These are phyloP conservation scores for Davidsoniella virescens DNA, from an alignment of 2,329 filamentous ascomycete species.

Conservation along the genomic window DNA sequence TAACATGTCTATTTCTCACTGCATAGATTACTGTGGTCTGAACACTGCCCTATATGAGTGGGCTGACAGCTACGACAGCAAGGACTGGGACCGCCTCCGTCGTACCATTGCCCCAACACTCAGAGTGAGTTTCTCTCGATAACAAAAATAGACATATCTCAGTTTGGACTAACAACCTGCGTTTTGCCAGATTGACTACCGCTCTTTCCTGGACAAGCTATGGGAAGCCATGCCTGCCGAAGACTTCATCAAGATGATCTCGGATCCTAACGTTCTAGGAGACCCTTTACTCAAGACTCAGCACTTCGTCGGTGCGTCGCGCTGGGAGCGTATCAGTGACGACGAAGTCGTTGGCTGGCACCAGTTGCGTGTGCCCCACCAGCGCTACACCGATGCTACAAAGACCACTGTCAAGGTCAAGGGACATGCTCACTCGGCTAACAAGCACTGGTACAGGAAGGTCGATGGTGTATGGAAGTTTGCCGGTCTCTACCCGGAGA, in stretches of 20 bases:
- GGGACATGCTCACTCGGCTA: constrained; percentile 42
- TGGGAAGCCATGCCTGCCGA: constrained; percentile 46
- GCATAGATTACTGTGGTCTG: constrained; percentile 17
- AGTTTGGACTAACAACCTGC: constrained; percentile 33
- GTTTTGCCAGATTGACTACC: constrained; percentile 50
- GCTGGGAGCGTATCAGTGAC: constrained; percentile 41
- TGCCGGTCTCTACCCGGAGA: constrained; percentile 36
- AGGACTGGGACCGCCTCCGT: constrained; percentile 44
- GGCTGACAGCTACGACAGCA: constrained; percentile 51
- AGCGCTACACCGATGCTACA: constrained; percentile 38
- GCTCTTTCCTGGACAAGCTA: constrained; percentile 40
- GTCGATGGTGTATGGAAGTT: constrained; percentile 46
- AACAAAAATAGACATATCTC: constrained; percentile 42
- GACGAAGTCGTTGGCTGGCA: constrained; percentile 43
- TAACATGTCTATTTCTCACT: not conserved
- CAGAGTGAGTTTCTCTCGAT: constrained; percentile 8
- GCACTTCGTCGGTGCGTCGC: constrained; percentile 44
- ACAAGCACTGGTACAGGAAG: constrained; percentile 41
- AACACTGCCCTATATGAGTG: constrained; percentile 29
- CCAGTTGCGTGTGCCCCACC: constrained; percentile 45
- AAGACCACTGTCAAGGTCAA: constrained; percentile 34
- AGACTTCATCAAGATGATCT: constrained; percentile 46
- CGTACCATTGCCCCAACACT: constrained; percentile 41
- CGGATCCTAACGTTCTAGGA: constrained; percentile 38
- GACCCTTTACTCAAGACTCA: constrained; percentile 47